Evolutionary conservation across 129 eudicot genomes (phyloP).

Genomic region (Artemisia annua): DNA sequence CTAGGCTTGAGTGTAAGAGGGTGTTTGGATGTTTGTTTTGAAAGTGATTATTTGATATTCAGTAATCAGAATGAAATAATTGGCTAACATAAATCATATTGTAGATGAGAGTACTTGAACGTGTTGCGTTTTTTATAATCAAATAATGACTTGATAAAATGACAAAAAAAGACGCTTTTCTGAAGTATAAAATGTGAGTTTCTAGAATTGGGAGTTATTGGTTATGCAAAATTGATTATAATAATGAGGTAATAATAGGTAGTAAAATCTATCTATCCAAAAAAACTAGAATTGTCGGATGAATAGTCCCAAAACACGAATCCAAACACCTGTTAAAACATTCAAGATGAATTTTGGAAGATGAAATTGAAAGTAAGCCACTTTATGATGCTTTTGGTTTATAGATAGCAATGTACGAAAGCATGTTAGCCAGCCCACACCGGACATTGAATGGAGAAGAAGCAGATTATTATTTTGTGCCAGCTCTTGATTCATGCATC

Average conservation of each 20-base stretch:
- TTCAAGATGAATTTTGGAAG: constrained; percentile 3
- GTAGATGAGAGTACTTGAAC: not conserved
- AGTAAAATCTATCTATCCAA: not conserved
- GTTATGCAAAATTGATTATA: too few species aligned
- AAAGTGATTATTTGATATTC: too few species aligned
- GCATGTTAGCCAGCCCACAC: constrained; percentile 77
- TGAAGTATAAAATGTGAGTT: not conserved
- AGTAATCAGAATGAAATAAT: constrained; percentile 1
- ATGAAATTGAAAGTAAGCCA: constrained; percentile 11
- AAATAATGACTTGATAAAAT: too few species aligned
- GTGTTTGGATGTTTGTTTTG: too few species aligned
- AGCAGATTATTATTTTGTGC: constrained; percentile 96
- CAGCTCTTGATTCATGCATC: constrained; percentile 94
- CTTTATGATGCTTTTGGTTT: constrained; percentile 24
- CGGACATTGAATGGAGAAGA: constrained; percentile 91
- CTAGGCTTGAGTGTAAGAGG: too few species aligned
- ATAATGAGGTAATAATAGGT: not conserved
- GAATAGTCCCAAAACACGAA: not conserved
- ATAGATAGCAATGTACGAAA: constrained; percentile 91
- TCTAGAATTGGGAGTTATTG: too few species aligned
- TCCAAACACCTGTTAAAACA: not conserved
- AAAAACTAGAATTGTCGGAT: not conserved
- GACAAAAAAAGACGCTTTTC: not conserved
- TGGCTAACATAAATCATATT: not conserved
- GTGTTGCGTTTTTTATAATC: not conserved